Percentiles rank a stretch among this genome's conserved stretches.
Conservation (phyloP, 2,329 filamentous ascomycete genomes). For the Karstenula rhodostoma region DNA sequence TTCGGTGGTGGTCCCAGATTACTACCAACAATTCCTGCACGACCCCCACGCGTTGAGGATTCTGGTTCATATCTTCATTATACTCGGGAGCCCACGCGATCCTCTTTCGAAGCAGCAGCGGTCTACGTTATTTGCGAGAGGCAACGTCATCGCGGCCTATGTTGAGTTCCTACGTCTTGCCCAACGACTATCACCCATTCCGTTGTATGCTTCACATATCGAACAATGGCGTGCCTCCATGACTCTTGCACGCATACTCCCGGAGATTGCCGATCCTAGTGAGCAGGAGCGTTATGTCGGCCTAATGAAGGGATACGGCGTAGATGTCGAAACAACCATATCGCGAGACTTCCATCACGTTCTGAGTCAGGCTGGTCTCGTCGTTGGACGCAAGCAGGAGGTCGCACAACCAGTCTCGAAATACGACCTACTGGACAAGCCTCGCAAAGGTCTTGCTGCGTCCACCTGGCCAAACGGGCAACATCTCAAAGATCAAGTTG, state of each 20-base stretch:
- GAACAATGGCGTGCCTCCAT: slow-evolving; percentile 70
- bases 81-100: slow-evolving; percentile 62
- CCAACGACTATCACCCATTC: slow-evolving; percentile 79
- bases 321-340: slow-evolving; percentile 79
- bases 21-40: slow-evolving; percentile 45
- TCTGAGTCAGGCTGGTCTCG: slow-evolving; percentile 34
- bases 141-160: slow-evolving; percentile 83
- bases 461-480: slow-evolving; percentile 66
- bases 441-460: slow-evolving; percentile 45
- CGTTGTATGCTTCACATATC: slow-evolving; percentile 86
- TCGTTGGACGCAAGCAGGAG: slow-evolving; percentile 32
- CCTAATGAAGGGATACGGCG: slow-evolving; percentile 76
- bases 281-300: slow-evolving; percentile 74
- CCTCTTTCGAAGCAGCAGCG: slow-evolving; percentile 22
- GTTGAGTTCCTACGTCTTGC: slow-evolving; percentile 78
- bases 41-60: slow-evolving; percentile 56
- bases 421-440: slow-evolving; percentile 61
- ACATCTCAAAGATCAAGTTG: slow-evolving; percentile 66
- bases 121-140: slow-evolving; percentile 59
- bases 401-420: slow-evolving; percentile 38
- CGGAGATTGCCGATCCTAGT: slow-evolving; percentile 71
- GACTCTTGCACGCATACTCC: slow-evolving; percentile 78
- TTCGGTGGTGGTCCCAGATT: slow-evolving; percentile 31
- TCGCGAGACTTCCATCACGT: slow-evolving; percentile 67
- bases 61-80: slow-evolving; percentile 65